Percentiles rank a stretch among this genome's conserved stretches.
These are phyloP conservation scores for sorghum (Sorghum bicolor) DNA, from an alignment of 176 grass and related monocot genomes.

Conservation along the genomic window Sorghum_bicolor_NCBIv3 NC_012872.2:4648501-4649000, in stretches of 20 bases:
- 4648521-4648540: too few species aligned
- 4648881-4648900: conserved; percentile 4
- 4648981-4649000: neutral
- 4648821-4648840: neutral
- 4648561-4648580: neutral
- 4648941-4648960: neutral
- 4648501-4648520: neutral
- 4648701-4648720: neutral
- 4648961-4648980: neutral
- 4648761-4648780: neutral
- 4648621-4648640: neutral
- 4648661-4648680: neutral
- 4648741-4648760: neutral
- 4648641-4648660: neutral
- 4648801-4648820: neutral
- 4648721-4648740: neutral
- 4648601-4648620: neutral
- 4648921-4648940: neutral
- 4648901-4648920: neutral
- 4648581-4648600: neutral
- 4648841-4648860: neutral
- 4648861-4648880: neutral
- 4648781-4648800: neutral
- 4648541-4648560: too few species aligned
- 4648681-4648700: neutral